Percentiles rank a stretch among this genome's conserved stretches.
These are phyloP conservation scores for Polygonum maritimum DNA, from an alignment of 148 eudicot species.

Conservation along the genomic window DNA sequence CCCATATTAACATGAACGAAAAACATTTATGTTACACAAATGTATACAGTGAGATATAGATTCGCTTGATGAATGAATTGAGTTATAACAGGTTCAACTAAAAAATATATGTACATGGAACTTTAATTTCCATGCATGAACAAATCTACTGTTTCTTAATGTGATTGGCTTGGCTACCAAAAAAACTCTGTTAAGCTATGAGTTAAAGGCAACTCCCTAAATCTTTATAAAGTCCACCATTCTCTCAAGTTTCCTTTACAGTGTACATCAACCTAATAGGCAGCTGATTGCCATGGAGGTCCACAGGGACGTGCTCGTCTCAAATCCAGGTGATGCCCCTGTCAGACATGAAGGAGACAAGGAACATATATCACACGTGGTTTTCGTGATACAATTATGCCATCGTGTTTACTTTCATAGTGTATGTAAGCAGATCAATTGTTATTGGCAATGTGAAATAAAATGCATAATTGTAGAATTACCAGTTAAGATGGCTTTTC, in stretches of 20 bases:
- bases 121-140: neutral
- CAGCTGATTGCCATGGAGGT: neutral
- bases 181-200: neutral
- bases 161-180: neutral
- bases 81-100: no score
- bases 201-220: neutral
- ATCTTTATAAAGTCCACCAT: neutral
- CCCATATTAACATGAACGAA: neutral
- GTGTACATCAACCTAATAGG: neutral
- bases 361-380: neutral
- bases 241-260: neutral
- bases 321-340: neutral
- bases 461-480: neutral
- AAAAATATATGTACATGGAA: neutral
- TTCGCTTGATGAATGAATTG: neutral
- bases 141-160: neutral
- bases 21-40: neutral
- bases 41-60: neutral
- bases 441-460: neutral
- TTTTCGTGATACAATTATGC: neutral
- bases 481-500: constrained; percentile 59
- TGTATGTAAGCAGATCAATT: neutral
- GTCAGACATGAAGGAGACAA: neutral
- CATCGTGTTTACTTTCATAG: neutral
- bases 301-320: neutral